Evolutionary conservation across 2,329 filamentous ascomycete genomes (phyloP), one percentile per base, ranked within the genome.

Genomic region (Aureobasidium sp.): DNA sequence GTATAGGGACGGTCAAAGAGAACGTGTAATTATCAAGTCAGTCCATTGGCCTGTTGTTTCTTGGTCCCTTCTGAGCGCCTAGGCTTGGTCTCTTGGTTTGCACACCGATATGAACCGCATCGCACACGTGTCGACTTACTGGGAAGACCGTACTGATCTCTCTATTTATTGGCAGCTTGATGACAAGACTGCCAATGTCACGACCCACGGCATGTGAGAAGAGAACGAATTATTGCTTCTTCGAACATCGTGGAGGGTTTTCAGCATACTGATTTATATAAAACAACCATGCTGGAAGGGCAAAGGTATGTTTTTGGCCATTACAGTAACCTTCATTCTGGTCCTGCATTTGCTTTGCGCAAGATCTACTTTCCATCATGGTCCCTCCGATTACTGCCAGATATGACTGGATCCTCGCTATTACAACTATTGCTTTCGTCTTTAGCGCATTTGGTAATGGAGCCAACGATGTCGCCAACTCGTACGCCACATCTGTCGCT

Each of bases 401-500:
- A 49, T 49, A 49, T n/a, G 47, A 49, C 13, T 49, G 47, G 47
- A 49, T 49, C 15, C 44, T 47, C 13, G 44, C 25, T 13, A 30
- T 48, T 15, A 48, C 45, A 13, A 48, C 45, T n/a, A 32, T 48
- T 13, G 45, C 45, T 9, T 32, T 48, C 27, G 13, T 48, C 11
- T 48, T 48, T 29, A 37, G 48, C 21, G 32, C 48, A 3, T 34
- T 25, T 10, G 30, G 16, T 6, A 39, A 55, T n/a, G 37, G 27
- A 66, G 48, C 32, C 16, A 27, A 79, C 70, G 79, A 81, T 79
- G 79, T 81, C 63, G 45, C 27, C 11, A 48, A 82, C 68, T 75
- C 79, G 0, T 83, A 80, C 69, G 81, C 81, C 39, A 80, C 78
- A 21, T 78, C 75, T 1, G 36, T 81, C 79, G 47, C 73, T 82